phyloP scores from a whole-genome alignment of 129 eudicot genomes.

The Tanacetum coccineum region DNA sequence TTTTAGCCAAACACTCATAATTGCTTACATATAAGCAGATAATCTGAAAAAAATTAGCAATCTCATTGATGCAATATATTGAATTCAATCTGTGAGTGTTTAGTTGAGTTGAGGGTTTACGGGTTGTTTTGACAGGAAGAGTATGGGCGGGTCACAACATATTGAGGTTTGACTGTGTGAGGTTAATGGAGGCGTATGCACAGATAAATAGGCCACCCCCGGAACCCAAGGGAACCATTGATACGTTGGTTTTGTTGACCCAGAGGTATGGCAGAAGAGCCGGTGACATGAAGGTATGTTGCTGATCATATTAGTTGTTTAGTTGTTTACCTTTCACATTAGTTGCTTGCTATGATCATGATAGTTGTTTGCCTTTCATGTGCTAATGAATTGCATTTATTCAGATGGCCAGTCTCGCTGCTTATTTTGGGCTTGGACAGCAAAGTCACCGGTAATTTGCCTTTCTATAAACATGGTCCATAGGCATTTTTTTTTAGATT shows the following conservation, averaged over 20 bases:
- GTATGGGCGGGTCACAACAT: conserved; percentile 98
- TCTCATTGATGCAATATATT: too few species aligned
- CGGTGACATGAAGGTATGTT: conserved; percentile 95
- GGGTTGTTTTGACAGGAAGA: conserved; percentile 53
- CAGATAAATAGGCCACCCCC: conserved; percentile 73
- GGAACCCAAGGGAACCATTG: conserved; percentile 72
- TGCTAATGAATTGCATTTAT: conserved; percentile 13
- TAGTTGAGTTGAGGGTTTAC: neutral
- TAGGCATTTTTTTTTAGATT: neutral
- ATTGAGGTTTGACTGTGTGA: conserved; percentile 75
- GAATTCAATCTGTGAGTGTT: too few species aligned
- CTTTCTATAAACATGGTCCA: neutral
- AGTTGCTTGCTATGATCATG: neutral
- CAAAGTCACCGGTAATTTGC: conserved; percentile 77
- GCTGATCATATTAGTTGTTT: too few species aligned
- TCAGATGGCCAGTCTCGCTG: conserved; percentile 89
- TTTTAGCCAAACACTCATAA: too few species aligned
- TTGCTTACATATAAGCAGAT: too few species aligned
- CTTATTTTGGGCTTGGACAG: conserved; percentile 84
- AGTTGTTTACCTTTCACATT: too few species aligned
- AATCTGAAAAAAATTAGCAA: too few species aligned
- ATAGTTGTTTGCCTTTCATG: conserved; percentile 6
- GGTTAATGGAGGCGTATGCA: conserved; percentile 78
- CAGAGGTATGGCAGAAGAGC: conserved; percentile 85
- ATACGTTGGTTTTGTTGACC: conserved; percentile 68